Evolutionary conservation across 139 green algal species (phyloP).

Genomic region (Auxenochlorella protothecoides): DNA sequence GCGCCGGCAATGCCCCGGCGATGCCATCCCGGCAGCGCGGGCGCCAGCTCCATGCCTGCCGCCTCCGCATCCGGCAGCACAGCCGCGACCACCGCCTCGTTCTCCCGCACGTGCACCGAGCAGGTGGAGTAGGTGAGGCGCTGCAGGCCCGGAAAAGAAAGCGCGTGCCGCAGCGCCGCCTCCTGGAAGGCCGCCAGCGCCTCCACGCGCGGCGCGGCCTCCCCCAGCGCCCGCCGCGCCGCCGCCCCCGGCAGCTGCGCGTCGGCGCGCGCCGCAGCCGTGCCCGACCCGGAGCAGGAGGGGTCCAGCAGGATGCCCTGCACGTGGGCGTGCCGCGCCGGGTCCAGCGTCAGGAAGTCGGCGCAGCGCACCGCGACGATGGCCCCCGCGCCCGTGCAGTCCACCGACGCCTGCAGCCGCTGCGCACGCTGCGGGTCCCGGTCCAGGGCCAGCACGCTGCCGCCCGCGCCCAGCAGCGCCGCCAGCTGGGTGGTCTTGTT

Average conservation of each 20-base stretch:
- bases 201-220: constrained; percentile 39
- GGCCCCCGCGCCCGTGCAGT: constrained; percentile 37
- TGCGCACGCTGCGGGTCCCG: constrained; percentile 55
- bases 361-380: constrained; percentile 16
- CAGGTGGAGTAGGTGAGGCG: constrained; percentile 87
- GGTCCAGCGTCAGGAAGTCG: constrained; percentile 76
- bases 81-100: constrained; percentile 79
- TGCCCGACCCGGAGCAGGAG: constrained; percentile 77
- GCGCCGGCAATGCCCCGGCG: constrained; percentile 43
- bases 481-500: constrained; percentile 97
- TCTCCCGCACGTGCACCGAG: constrained; percentile 75
- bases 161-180: constrained; percentile 68
- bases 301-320: constrained; percentile 81
- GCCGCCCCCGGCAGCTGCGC: constrained; percentile 53
- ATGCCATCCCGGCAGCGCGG: constrained; percentile 57
- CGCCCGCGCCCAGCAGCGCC: constrained; percentile 32
- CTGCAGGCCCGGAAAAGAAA: constrained; percentile 62
- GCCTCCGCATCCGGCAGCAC: constrained; percentile 42
- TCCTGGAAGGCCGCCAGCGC: constrained; percentile 53
- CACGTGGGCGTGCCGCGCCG: constrained; percentile 22
- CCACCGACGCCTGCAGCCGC: constrained; percentile 53
- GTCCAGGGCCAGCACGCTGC: constrained; percentile 77
- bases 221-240: background rate
- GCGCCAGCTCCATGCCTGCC: constrained; percentile 54
- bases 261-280: constrained; percentile 56